A percentile compares a stretch with the other conserved stretches of the same genome.
Evolutionary conservation across 352 stramenopile genomes (phyloP).

Genomic region (Phytopythium ostracodes): DNA sequence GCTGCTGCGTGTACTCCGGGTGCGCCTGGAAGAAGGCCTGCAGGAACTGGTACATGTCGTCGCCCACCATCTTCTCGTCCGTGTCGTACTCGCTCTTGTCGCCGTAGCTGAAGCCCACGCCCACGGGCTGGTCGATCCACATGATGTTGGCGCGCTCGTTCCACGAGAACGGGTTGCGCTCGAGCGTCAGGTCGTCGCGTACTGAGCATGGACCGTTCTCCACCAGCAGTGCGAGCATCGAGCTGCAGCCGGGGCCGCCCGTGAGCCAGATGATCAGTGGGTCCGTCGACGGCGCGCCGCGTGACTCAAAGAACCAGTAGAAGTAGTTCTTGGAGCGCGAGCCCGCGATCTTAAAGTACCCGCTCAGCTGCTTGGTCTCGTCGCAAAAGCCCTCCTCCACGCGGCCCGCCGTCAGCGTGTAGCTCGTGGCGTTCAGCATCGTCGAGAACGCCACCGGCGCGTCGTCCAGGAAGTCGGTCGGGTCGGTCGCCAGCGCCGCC

Average conservation of each 20-base stretch:
- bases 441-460: conserved; percentile 3
- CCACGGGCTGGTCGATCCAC: conserved; percentile 95
- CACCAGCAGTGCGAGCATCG: conserved; percentile 88
- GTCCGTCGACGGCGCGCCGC: conserved; percentile 71
- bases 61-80: conserved; percentile 90
- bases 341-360: conserved; percentile 82
- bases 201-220: conserved; percentile 97
- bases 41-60: conserved; percentile 96
- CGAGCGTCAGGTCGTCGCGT: conserved; percentile 87
- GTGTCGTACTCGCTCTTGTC: conserved; percentile 84
- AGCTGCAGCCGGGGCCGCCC: conserved; percentile 94
- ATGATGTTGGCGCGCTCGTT: conserved; percentile 93
- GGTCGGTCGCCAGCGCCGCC: conserved; percentile 1
- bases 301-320: conserved; percentile 96
- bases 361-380: conserved; percentile 71
- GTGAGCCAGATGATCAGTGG: conserved; percentile 97
- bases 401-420: conserved; percentile 45
- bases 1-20: conserved; percentile 86
- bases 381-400: conserved; percentile 69
- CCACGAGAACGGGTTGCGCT: conserved; percentile 91
- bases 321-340: conserved; percentile 94
- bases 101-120: conserved; percentile 94
- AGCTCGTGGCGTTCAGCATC: conserved; percentile 23
- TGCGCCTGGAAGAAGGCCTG: conserved; percentile 91
- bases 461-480: conserved; percentile 2